These are phyloP conservation scores for Aspergillus bertholletiae DNA, from an alignment of 495 filamentous ascomycete genomes.

Conservation along the genomic window DNA sequence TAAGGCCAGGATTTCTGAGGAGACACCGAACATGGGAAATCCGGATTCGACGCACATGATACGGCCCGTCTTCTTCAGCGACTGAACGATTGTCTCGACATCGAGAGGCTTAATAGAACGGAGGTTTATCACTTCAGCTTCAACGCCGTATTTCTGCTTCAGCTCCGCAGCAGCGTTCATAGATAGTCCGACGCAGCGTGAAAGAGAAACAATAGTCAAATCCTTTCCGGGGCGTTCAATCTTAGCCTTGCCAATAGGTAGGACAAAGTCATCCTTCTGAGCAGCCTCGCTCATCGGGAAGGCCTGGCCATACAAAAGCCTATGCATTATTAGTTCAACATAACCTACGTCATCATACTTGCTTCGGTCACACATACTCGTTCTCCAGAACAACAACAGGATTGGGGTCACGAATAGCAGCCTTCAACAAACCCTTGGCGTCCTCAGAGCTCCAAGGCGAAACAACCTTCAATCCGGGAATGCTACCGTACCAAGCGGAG, in stretches of 20 bases:
- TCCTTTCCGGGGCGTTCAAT: constrained; percentile 95
- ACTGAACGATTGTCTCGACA: constrained; percentile 90
- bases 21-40: constrained; percentile 90
- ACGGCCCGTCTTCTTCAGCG: constrained; percentile 95
- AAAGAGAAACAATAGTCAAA: constrained; percentile 90
- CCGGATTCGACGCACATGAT: constrained; percentile 92
- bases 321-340: constrained; percentile 28
- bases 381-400: constrained; percentile 94
- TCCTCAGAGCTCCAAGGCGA: constrained; percentile 94
- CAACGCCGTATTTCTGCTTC: constrained; percentile 94
- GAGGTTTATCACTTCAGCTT: constrained; percentile 96
- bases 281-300: constrained; percentile 97
- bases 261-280: constrained; percentile 90
- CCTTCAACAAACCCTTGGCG: constrained; percentile 96
- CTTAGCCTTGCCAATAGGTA: constrained; percentile 98
- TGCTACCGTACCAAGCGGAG: constrained; percentile 96
- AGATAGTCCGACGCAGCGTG: constrained; percentile 91
- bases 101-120: constrained; percentile 96
- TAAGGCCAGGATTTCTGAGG: constrained; percentile 85
- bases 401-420: constrained; percentile 96
- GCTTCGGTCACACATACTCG: constrained; percentile 54
- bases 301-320: constrained; percentile 83
- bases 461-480: constrained; percentile 96
- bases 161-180: constrained; percentile 81
- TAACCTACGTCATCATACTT: neutral